A percentile compares a stretch with the other conserved stretches of the same genome.
phyloP scores from a whole-genome alignment of 352 stramenopile genomes.

The Pythium myriotylum region DNA sequence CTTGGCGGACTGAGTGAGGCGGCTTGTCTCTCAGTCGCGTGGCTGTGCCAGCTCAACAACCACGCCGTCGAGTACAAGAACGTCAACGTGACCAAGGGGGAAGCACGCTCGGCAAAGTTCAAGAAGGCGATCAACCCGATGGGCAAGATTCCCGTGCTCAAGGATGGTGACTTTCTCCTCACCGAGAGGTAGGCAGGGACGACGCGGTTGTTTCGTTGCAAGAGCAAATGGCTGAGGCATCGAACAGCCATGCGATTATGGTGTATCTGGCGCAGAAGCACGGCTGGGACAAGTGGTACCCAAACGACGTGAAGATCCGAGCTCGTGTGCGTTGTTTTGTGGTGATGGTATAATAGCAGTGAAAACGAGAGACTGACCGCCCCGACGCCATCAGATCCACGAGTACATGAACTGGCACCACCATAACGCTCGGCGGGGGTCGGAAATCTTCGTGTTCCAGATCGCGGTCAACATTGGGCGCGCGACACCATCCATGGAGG shows the following conservation, averaged over 20 bases:
- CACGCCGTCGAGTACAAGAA: slow-evolving; percentile 62
- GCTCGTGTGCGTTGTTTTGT: too few relatives aligned
- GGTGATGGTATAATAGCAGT: slow-evolving; percentile 4
- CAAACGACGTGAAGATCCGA: slow-evolving; percentile 57
- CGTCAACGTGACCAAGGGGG: slow-evolving; percentile 53
- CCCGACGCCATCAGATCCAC: too few relatives aligned
- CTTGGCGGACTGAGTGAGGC: too few relatives aligned
- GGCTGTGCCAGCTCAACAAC: slow-evolving; percentile 76
- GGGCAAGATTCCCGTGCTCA: slow-evolving; percentile 70
- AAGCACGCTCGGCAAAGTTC: slow-evolving; percentile 52
- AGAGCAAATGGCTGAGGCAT: too few relatives aligned
- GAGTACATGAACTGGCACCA: slow-evolving; percentile 86
- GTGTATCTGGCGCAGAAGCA: slow-evolving; percentile 73
- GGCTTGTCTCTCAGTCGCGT: slow-evolving; percentile 55
- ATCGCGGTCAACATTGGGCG: slow-evolving; percentile 59
- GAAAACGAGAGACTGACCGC: too few relatives aligned
- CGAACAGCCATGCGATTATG: slow-evolving; percentile 80
- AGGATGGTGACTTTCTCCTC: slow-evolving; percentile 69
- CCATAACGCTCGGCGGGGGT: slow-evolving; percentile 62
- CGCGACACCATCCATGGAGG: slow-evolving; percentile 46
- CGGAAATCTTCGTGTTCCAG: slow-evolving; percentile 67
- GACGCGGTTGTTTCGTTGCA: background rate
- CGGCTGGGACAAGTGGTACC: slow-evolving; percentile 63
- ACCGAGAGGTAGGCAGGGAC: slow-evolving; percentile 46
- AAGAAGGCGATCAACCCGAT: slow-evolving; percentile 53